Conservation (phyloP, 352 stramenopile genomes). For the Elongisporangium senticosum region DNA sequence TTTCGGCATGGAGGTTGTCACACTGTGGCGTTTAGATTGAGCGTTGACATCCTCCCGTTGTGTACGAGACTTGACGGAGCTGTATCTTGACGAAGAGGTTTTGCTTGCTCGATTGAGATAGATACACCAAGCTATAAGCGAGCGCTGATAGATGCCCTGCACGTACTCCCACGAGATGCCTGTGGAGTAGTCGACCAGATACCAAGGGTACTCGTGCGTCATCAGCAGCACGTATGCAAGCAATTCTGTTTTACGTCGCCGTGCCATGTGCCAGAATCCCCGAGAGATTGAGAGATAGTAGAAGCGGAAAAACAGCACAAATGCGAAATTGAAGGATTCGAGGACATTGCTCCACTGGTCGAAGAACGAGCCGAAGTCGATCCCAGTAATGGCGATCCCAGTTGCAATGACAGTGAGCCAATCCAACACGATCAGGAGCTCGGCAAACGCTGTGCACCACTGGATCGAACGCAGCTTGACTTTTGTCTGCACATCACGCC, state of each 20-base stretch:
- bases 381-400: background rate
- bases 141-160: constrained; percentile 10
- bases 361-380: constrained; percentile 1
- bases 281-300: constrained; percentile 14
- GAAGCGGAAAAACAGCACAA: constrained; percentile 19
- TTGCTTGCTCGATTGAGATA: constrained; percentile 4
- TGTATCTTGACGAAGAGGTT: too few species aligned
- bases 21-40: too few species aligned
- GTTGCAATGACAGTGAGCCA: constrained; percentile 10
- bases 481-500: constrained; percentile 22
- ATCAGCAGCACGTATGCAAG: constrained; percentile 10
- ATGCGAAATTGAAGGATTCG: constrained; percentile 8
- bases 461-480: constrained; percentile 28
- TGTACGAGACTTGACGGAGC: too few species aligned
- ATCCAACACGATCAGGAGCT: constrained; percentile 15
- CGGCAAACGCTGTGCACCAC: constrained; percentile 19
- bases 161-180: constrained; percentile 12
- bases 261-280: constrained; percentile 3
- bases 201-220: constrained; percentile 15
- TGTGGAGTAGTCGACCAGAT: constrained; percentile 7
- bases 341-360: constrained; percentile 11
- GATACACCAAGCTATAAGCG: constrained; percentile 11
- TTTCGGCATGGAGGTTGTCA: too few species aligned
- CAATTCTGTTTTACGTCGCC: constrained; percentile 10
- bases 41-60: too few species aligned